Evolutionary conservation across 352 stramenopile genomes (phyloP).

Genomic region (Nothophytophthora sp.): DNA sequence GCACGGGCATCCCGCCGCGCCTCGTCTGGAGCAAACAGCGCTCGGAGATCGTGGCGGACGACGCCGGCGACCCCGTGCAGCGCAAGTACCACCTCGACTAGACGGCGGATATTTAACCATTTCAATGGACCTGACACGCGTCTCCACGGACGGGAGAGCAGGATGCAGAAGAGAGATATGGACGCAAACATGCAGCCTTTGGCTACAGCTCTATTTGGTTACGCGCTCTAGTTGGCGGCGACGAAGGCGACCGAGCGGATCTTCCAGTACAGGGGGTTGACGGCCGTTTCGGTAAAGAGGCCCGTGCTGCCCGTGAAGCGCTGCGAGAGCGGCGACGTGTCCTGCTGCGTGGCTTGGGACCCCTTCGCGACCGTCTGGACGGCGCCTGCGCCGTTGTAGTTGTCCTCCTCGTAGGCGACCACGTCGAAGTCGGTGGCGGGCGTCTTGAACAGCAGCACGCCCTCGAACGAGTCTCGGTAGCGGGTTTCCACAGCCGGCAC

Average conservation of each 20-base stretch:
- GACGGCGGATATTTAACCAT: slow-evolving; percentile 17
- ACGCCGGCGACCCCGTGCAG: slow-evolving; percentile 59
- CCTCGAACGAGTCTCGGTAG: slow-evolving; percentile 35
- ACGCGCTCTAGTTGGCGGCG: too few relatives aligned
- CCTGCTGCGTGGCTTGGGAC: slow-evolving; percentile 1
- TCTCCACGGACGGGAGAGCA: too few relatives aligned
- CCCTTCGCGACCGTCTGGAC: background rate
- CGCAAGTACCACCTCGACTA: slow-evolving; percentile 63
- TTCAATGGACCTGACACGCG: background rate
- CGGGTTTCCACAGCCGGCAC: slow-evolving; percentile 19
- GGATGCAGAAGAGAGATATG: too few relatives aligned
- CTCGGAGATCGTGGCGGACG: slow-evolving; percentile 37
- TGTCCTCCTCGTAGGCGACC: slow-evolving; percentile 35
- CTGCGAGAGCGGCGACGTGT: slow-evolving; percentile 11
- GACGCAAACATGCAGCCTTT: too few relatives aligned
- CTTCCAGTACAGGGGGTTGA: slow-evolving; percentile 17
- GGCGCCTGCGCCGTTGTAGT: slow-evolving; percentile 24
- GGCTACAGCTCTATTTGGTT: too few relatives aligned
- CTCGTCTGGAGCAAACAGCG: slow-evolving; percentile 82
- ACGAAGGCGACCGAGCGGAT: slow-evolving; percentile 28
- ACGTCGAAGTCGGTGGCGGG: slow-evolving; percentile 37
- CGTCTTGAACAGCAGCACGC: slow-evolving; percentile 46
- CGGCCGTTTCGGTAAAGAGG: slow-evolving; percentile 20
- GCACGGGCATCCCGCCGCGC: slow-evolving; percentile 50
- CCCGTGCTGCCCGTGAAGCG: slow-evolving; percentile 35